Base-by-base conservation (phyloP, 2,329 filamentous ascomycete species). In the Claviceps cyperi region DNA sequence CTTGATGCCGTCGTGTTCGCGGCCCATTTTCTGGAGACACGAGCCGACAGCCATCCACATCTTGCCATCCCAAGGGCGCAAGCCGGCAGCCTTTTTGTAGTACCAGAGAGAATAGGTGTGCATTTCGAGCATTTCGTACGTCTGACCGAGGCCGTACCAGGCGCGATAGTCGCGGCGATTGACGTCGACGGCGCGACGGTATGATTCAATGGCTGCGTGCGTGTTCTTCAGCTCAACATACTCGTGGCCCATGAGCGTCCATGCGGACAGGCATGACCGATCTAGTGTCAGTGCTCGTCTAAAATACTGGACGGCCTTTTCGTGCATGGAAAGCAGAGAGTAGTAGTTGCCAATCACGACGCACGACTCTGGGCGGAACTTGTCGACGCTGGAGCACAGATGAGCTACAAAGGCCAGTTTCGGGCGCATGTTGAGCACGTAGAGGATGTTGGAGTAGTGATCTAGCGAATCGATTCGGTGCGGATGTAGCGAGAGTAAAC, bases 191-290 rank as follows among this genome's bases (percentile, higher is more conserved):
- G 92, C 92, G 41, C 92, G 83, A 1, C 92, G 81, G 62, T 98
- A 98, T 1, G 88, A 94, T 65, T 98, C 92, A 54, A 98, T 97
- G 8, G 92, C 92, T 0, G 92, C 91, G 60, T 98, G 92, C 0
- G 91, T 97, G 63, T 98, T 98, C 62, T 97, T 98, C 67, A 98
- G 81, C 66, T 98, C 92, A 49, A 97, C 89, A 59, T 96, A 98
- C 65, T 98, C 92, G 65, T 98, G 92, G 1, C 92, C 92, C 91
- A 98, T 97, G 1, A 98, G 74, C 0, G 92, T 98, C 92, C 92
- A 98, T 1, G 92, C 92, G 0, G 89, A 94, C 15, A 96, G 76
- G 63, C 92, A 98, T 24, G 82, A 84, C 9, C 91, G 82, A 62
- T 98, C 92, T 0, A 98, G 74, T 0, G 88, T 94, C 19, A 98